Evolutionary conservation across 345 rosid species (phyloP).

Genomic region (Bruguiera sexangula): DNA sequence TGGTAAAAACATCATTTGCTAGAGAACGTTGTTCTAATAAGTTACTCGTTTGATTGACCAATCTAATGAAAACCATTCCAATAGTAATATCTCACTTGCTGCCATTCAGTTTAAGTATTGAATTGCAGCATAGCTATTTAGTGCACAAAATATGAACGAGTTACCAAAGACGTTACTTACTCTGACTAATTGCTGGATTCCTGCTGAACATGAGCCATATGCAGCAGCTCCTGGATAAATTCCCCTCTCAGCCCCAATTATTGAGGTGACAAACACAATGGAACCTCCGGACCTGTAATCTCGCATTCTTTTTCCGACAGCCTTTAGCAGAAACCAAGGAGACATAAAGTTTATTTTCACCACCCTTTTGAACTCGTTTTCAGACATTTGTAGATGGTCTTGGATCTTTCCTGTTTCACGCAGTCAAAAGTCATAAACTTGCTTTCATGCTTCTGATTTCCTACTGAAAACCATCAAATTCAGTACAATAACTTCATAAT

Average conservation of each 20-base stretch:
- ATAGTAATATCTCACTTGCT: too few relatives aligned
- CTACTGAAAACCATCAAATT: background rate
- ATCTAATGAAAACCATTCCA: too few relatives aligned
- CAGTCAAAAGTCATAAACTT: constrained; percentile 9
- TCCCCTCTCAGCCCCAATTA: constrained; percentile 75
- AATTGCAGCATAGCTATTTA: background rate
- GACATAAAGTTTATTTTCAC: constrained; percentile 63
- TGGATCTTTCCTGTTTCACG: constrained; percentile 61
- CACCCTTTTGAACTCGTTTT: constrained; percentile 58
- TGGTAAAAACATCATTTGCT: too few relatives aligned
- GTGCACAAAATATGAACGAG: background rate
- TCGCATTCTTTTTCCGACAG: constrained; percentile 70
- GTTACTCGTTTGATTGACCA: too few relatives aligned
- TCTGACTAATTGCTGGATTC: constrained; percentile 70
- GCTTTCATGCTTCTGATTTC: constrained; percentile 2
- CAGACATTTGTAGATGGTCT: constrained; percentile 52
- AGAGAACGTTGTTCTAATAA: too few relatives aligned
- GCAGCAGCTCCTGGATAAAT: constrained; percentile 85
- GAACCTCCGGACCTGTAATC: constrained; percentile 66
- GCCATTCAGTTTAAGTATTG: too few relatives aligned
- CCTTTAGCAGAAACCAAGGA: constrained; percentile 71
- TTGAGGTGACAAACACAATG: constrained; percentile 55
- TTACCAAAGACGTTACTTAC: constrained; percentile 34
- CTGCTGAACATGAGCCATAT: constrained; percentile 69
- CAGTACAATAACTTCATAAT: background rate